Evolutionary conservation across 371 early-diverging fungal genomes (phyloP).

Genomic region (Rhizopus microsporus): DNA sequence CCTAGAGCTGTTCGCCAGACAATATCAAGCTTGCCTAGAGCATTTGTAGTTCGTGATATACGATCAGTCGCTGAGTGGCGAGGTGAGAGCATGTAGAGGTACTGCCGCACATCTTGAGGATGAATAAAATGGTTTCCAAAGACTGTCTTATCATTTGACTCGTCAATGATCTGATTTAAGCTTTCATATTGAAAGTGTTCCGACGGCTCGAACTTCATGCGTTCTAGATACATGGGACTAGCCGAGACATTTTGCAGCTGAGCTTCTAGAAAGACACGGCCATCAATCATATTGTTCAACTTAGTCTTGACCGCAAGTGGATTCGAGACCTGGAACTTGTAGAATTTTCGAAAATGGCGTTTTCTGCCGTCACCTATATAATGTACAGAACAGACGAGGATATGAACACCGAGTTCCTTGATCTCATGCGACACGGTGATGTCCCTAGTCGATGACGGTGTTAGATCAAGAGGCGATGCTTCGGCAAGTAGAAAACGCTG

Average conservation of each 20-base stretch:
- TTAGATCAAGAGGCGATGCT: slow-evolving; percentile 49
- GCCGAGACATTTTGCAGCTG: slow-evolving; percentile 89
- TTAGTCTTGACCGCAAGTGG: slow-evolving; percentile 96
- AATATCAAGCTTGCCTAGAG: slow-evolving; percentile 93
- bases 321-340: slow-evolving; percentile 94
- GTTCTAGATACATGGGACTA: slow-evolving; percentile 82
- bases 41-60: slow-evolving; percentile 72
- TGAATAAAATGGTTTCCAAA: slow-evolving; percentile 67
- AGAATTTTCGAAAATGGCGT: slow-evolving; percentile 84
- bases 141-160: slow-evolving; percentile 30
- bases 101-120: slow-evolving; percentile 86
- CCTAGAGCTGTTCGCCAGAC: slow-evolving; percentile 90
- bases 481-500: slow-evolving; percentile 78
- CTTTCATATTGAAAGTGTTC: slow-evolving; percentile 72
- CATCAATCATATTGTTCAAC: slow-evolving; percentile 76
- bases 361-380: slow-evolving; percentile 71
- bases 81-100: slow-evolving; percentile 83
- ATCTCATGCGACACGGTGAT: slow-evolving; percentile 88
- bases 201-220: slow-evolving; percentile 83
- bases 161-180: slow-evolving; percentile 54
- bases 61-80: slow-evolving; percentile 56
- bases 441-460: slow-evolving; percentile 65
- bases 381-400: slow-evolving; percentile 86
- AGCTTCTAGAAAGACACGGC: slow-evolving; percentile 85
- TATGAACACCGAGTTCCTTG: slow-evolving; percentile 92